Base-by-base conservation (phyloP, 1,284 basidiomycete genomes). In the Wolfiporia cocos region DNA sequence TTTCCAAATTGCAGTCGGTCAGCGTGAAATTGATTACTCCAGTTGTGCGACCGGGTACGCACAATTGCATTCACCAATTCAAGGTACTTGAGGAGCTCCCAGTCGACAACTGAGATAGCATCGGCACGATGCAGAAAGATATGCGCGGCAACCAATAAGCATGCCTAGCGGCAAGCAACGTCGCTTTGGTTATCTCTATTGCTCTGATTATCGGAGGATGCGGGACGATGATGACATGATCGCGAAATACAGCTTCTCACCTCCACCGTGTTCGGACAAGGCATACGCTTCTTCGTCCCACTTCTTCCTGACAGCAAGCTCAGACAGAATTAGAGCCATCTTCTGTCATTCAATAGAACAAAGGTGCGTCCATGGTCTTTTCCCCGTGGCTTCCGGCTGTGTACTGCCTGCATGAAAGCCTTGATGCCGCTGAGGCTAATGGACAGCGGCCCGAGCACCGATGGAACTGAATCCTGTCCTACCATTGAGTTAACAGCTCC, bases 361-460 rank as follows among this genome's bases (percentile, higher is more conserved):
- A n/a, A n/a, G n/a, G n/a, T n/a, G n/a, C n/a, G n/a, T n/a, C n/a
- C n/a, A n/a, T n/a, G 76, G 53, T 80, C 78, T 39, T 59, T 54
- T 5, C 59, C 51, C 78, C 78, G 80, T 0, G 75, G 83, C 48
- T 78, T 64, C n/a, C 65, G 55, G 37, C 67, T 66, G 10, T 78
- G 55, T 2, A 86, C 69, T 0, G 69, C 68, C 55, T 81, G 74
- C 50, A 76, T 73, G 64, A 88, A 89, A 1, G 69, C 52, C 54
- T 80, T 80, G 30, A 89, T 55, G 2, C 74, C 80, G 4, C 59
- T 67, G 12, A 90, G 49, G 12, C 71, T 74, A 20, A 65, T 67
- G 3, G 78, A 67, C 46, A 90, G 69, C 2, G 89, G 88, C 0
- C 88, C 88, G 2, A 88, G 69, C 34, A 88, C 83, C 1, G 82